Conservation (phyloP, 2,329 filamentous ascomycete species). For the Pseudogymnoascus sp. region DNA sequence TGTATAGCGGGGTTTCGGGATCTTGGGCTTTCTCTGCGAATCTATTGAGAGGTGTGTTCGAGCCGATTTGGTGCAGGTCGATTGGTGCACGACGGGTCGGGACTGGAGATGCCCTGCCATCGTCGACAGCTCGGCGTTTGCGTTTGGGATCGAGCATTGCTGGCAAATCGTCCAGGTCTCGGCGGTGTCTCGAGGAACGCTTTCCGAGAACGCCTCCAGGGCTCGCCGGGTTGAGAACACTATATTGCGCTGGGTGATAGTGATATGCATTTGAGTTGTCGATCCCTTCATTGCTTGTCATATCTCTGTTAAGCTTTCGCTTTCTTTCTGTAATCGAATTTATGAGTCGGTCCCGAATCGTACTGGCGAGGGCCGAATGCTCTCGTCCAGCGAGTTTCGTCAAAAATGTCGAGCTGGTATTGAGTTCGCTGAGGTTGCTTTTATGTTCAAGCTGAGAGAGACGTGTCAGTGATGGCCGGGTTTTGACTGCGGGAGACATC, state of each 20-base stretch:
- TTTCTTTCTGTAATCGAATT: slow-evolving; percentile 58
- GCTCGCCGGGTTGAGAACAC: slow-evolving; percentile 54
- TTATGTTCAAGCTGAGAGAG: slow-evolving; percentile 50
- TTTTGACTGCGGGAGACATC: slow-evolving; percentile 8
- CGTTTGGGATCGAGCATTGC: slow-evolving; percentile 50
- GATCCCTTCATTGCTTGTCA: slow-evolving; percentile 55
- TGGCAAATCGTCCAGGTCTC: slow-evolving; percentile 48
- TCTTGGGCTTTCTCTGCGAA: slow-evolving; percentile 48
- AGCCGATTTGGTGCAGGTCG: slow-evolving; percentile 37
- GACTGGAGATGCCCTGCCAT: slow-evolving; percentile 51
- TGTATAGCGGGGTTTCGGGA: slow-evolving; percentile 49
- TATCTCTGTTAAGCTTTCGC: slow-evolving; percentile 54
- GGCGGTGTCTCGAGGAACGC: slow-evolving; percentile 52
- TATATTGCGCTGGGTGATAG: slow-evolving; percentile 60
- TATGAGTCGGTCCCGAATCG: slow-evolving; percentile 57
- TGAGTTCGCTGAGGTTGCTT: slow-evolving; percentile 50
- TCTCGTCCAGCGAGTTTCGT: slow-evolving; percentile 54
- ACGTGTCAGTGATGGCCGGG: slow-evolving; percentile 16
- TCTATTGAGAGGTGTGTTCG: slow-evolving; percentile 52
- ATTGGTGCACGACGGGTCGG: slow-evolving; percentile 44
- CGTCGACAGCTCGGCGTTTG: slow-evolving; percentile 51
- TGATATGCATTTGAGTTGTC: slow-evolving; percentile 56
- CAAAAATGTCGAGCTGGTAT: slow-evolving; percentile 52
- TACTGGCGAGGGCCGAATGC: slow-evolving; percentile 48
- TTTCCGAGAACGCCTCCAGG: slow-evolving; percentile 56